Conservation (phyloP, 108 stramenopile species). For the Cyclotella sp. region DNA sequence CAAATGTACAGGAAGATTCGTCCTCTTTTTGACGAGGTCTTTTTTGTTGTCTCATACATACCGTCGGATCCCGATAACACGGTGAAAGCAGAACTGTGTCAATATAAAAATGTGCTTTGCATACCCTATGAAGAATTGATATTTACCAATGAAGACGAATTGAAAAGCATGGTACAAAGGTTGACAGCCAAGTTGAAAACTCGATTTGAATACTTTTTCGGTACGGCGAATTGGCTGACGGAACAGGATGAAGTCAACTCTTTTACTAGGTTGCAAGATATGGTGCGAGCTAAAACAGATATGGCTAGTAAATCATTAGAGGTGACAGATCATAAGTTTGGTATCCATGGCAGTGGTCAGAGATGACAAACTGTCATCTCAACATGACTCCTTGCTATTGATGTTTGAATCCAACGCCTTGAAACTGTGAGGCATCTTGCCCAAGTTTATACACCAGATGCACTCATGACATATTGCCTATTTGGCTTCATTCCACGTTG, state of each 20-base stretch:
- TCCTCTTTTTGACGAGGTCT: slow-evolving; percentile 44
- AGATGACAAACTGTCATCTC: not conserved
- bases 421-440: not conserved
- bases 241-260: slow-evolving; percentile 17
- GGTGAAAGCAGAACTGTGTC: slow-evolving; percentile 21
- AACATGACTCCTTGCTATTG: not conserved
- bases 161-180: slow-evolving; percentile 23
- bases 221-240: slow-evolving; percentile 15
- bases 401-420: not conserved
- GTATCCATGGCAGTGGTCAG: slow-evolving; percentile 34
- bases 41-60: slow-evolving; percentile 38
- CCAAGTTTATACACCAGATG: too few species aligned
- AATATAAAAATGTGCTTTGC: slow-evolving; percentile 53
- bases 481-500: too few species aligned
- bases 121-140: slow-evolving; percentile 43
- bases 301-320: slow-evolving; percentile 24
- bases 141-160: slow-evolving; percentile 29
- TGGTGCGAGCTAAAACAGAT: slow-evolving; percentile 28
- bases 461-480: too few species aligned
- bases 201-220: slow-evolving; percentile 46
- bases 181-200: slow-evolving; percentile 33
- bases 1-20: slow-evolving; percentile 38
- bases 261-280: slow-evolving; percentile 30
- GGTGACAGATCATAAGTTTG: slow-evolving; percentile 37
- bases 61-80: not conserved